These are phyloP conservation scores for Wickerhamiella azyma DNA, from an alignment of 805 yeast species.

Conservation along the genomic window DNA sequence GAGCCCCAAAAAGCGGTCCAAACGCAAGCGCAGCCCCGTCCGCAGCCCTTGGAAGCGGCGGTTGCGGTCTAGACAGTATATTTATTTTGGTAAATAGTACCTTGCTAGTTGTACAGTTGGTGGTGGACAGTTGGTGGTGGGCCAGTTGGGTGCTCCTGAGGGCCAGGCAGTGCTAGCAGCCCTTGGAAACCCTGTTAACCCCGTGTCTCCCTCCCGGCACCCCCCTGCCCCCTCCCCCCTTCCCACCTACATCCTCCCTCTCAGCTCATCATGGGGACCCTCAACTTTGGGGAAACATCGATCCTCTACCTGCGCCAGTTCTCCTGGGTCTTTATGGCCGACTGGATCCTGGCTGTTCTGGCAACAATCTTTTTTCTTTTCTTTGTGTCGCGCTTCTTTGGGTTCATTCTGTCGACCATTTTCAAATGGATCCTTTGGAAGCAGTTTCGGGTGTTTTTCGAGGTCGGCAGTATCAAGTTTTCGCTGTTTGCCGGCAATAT, in stretches of 20 bases:
- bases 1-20: no score
- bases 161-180: no score
- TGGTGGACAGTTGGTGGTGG: no score
- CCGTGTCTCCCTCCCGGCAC: no score
- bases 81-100: no score
- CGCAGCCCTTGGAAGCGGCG: no score
- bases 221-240: no score
- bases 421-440: slow-evolving; percentile 52
- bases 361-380: slow-evolving; percentile 53
- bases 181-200: no score
- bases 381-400: slow-evolving; percentile 62
- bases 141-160: no score
- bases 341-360: slow-evolving; percentile 61
- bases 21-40: no score
- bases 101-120: no score
- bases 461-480: slow-evolving; percentile 59
- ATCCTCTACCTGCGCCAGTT: slow-evolving; percentile 23
- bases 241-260: neutral
- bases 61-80: no score
- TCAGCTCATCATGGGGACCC: slow-evolving; percentile 1
- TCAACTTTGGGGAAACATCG: slow-evolving; percentile 17
- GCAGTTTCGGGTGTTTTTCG: slow-evolving; percentile 40
- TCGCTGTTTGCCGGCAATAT: slow-evolving; percentile 75
- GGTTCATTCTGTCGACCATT: slow-evolving; percentile 38
- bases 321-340: slow-evolving; percentile 67